Evolutionary conservation across 768 basidiomycete genomes (phyloP).

Genomic region (Pleurotus cornucopiae): DNA sequence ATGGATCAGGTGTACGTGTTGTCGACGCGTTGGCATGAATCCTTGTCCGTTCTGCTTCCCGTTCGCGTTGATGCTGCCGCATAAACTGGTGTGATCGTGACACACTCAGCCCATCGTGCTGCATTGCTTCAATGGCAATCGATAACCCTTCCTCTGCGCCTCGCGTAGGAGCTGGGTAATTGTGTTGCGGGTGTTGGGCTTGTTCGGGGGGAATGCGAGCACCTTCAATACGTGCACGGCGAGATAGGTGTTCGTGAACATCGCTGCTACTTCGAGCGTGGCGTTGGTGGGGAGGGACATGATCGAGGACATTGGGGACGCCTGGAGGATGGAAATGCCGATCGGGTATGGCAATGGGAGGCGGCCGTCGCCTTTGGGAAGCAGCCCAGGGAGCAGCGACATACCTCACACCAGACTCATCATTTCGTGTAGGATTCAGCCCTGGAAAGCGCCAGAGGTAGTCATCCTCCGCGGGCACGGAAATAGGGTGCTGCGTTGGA

Average conservation of each 20-base stretch:
- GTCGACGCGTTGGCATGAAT: not conserved
- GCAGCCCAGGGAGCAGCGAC: not conserved
- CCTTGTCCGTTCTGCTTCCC: not conserved
- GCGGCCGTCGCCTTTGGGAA: not conserved
- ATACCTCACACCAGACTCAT: not conserved
- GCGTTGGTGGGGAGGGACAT: not conserved
- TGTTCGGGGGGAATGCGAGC: constrained; percentile 16
- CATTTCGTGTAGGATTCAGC: not conserved
- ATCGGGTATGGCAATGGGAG: constrained; percentile 1
- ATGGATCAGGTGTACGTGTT: not conserved
- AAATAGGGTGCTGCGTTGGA: not conserved
- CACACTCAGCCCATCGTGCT: constrained; percentile 22
- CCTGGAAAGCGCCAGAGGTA: constrained; percentile 5
- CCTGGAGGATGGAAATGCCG: not conserved
- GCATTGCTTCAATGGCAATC: constrained; percentile 27
- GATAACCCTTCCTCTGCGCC: constrained; percentile 21
- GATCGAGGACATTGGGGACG: not conserved
- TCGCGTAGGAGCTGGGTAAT: constrained; percentile 1
- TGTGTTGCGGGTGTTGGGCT: too few species aligned
- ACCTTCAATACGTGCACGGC: constrained; percentile 23
- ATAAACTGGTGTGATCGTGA: constrained; percentile 27
- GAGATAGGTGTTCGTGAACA: constrained; percentile 20
- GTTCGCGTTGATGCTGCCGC: constrained; percentile 21
- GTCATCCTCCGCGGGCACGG: not conserved
- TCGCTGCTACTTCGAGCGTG: constrained; percentile 10